Evolutionary conservation across 139 green algal species (phyloP), one percentile per base, ranked within the genome.

Genomic region (Chlorella sp.): DNA sequence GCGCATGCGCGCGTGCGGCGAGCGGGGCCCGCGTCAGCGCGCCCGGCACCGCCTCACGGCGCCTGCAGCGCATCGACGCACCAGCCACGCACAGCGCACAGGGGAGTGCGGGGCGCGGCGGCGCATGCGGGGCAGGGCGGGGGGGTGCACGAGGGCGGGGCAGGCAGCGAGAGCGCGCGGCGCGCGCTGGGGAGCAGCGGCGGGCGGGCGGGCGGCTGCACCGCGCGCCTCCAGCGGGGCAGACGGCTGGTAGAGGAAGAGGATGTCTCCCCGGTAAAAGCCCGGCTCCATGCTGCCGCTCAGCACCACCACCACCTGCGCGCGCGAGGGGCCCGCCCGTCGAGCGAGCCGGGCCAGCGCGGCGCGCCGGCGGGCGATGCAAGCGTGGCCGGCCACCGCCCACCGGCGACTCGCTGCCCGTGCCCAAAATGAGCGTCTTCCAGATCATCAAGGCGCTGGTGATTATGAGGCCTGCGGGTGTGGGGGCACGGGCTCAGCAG

Each of bases 201-300:
- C 29, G 53, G 53, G n/a, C 7, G 19, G 7, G 14, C 53, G 29
- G 17, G 19, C n/a, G 53, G 53, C 53, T 61, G 53, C 45, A 53
- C 95, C 90, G 1, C 85, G 82, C 27, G 71, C 45, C 2, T 73
- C 36, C 9, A 86, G n/a, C 7, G 77, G 62, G 6, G 29, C 12
- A 56, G 88, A 45, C 87, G 91, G 86, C 95, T 92, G 63, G 84
- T 95, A 89, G 12, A 99, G 79, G 74, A 99, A 99, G 25, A 99
- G 86, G 62, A 99, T 99, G 87, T 99, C 96, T 0, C 96, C 96
- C 2, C 95, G 80, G 62, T 95, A 90, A 76, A 99, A 98, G 0
- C 86, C 96, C 6, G 96, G 96, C 81, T 99, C 96, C 96, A 99
- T 99, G 86, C 89, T 97, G 5, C 96, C 96, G 67, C 88, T 96